These are phyloP conservation scores for Acanthochlamys bracteata DNA, from an alignment of 106 monocot genomes.

Conservation along the genomic window DNA sequence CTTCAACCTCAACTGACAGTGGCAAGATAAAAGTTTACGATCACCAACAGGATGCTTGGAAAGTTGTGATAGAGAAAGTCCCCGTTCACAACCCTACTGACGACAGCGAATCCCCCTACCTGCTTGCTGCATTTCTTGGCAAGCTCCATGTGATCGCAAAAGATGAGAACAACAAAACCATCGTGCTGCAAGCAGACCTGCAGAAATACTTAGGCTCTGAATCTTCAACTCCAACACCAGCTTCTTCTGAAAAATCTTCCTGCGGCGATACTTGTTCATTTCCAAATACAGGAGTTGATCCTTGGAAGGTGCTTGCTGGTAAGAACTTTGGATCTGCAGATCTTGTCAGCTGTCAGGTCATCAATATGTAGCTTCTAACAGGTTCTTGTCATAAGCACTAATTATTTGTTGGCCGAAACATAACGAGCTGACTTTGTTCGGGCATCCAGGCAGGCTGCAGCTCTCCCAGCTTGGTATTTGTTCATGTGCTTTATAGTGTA, in stretches of 20 bases:
- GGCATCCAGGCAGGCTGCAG: neutral
- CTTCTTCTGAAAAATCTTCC: slow-evolving; percentile 5
- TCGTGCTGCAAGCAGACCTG: slow-evolving; percentile 51
- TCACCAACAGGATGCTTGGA: slow-evolving; percentile 60
- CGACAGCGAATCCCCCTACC: slow-evolving; percentile 69
- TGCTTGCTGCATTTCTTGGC: slow-evolving; percentile 70
- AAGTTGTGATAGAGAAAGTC: slow-evolving; percentile 44
- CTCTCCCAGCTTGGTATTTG: neutral
- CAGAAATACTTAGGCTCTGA: slow-evolving; percentile 13
- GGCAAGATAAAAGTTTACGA: slow-evolving; percentile 83
- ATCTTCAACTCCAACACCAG: neutral
- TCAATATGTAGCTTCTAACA: slow-evolving; percentile 21
- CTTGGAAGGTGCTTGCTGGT: slow-evolving; percentile 32
- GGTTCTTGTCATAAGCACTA: too few relatives aligned
- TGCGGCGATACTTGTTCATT: neutral
- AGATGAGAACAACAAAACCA: slow-evolving; percentile 32
- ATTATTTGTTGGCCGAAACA: neutral
- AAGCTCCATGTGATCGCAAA: slow-evolving; percentile 86
- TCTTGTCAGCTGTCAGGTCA: slow-evolving; percentile 49
- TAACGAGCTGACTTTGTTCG: neutral
- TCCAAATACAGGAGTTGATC: slow-evolving; percentile 12
- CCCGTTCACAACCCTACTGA: slow-evolving; percentile 60
- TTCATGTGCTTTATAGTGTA: neutral
- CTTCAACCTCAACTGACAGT: slow-evolving; percentile 41
- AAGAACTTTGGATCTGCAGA: slow-evolving; percentile 40